Percentiles rank a stretch among this genome's conserved stretches.
Evolutionary conservation across 2,329 filamentous ascomycete genomes (phyloP).

Genomic region (Niveomyces coronatus): DNA sequence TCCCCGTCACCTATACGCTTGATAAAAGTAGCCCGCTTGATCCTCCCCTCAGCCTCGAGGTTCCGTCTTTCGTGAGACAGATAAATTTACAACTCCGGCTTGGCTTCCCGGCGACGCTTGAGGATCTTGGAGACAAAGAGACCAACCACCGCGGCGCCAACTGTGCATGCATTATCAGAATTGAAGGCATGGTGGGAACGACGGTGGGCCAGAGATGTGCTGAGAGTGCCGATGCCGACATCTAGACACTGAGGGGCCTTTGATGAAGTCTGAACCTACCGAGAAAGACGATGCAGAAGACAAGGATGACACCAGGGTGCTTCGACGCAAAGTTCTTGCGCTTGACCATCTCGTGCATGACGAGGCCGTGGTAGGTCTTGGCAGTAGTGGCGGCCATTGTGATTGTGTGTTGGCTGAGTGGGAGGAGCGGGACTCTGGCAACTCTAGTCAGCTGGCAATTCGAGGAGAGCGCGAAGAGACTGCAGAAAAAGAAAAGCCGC

Average conservation of each 20-base stretch:
- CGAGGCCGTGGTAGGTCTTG: constrained; percentile 27
- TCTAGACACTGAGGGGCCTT: neutral
- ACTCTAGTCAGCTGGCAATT: neutral
- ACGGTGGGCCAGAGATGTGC: neutral
- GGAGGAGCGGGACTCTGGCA: constrained; percentile 5
- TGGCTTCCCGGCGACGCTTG: constrained; percentile 23
- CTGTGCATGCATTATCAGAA: constrained; percentile 13
- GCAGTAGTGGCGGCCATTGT: constrained; percentile 33
- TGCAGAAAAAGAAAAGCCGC: neutral
- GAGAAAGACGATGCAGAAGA: constrained; percentile 33
- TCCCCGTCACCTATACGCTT: neutral
- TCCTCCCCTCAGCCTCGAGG: neutral
- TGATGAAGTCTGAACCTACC: constrained; percentile 20
- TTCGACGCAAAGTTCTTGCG: constrained; percentile 30
- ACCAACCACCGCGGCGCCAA: constrained; percentile 22
- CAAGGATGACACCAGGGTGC: constrained; percentile 31
- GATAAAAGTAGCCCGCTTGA: neutral
- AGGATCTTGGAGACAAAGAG: constrained; percentile 24
- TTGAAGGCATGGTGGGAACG: neutral
- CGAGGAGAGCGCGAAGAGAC: too few species aligned
- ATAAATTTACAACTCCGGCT: constrained; percentile 17
- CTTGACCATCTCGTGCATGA: constrained; percentile 29
- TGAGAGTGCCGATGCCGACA: constrained; percentile 7
- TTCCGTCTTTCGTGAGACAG: neutral
- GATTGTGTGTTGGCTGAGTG: constrained; percentile 15